Evolutionary conservation across 2,329 filamentous ascomycete genomes (phyloP).

Genomic region (Neoascochyta sp.): DNA sequence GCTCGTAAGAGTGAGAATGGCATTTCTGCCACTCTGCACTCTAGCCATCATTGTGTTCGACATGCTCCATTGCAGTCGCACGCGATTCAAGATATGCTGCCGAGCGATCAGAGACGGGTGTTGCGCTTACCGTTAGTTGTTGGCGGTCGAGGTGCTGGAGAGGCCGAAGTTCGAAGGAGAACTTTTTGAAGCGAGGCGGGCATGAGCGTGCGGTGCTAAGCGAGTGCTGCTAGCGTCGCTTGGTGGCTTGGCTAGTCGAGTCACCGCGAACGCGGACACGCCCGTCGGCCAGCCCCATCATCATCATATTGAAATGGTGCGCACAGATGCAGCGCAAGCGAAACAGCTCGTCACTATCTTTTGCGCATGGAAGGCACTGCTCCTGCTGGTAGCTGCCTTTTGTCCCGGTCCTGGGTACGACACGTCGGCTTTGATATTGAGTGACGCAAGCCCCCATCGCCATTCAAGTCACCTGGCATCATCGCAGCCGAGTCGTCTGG

Average conservation of each 20-base stretch:
- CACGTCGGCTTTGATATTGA: slow-evolving; percentile 64
- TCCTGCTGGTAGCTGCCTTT: slow-evolving; percentile 59
- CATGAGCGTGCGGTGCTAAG: slow-evolving; percentile 20
- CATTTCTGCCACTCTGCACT: slow-evolving; percentile 37
- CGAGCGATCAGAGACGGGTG: slow-evolving; percentile 28
- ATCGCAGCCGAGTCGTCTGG: slow-evolving; percentile 36
- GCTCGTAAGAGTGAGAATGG: slow-evolving; percentile 40
- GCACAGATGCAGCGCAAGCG: not conserved
- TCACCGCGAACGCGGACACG: slow-evolving; percentile 11
- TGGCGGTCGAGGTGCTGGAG: slow-evolving; percentile 29
- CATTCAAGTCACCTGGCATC: slow-evolving; percentile 16
- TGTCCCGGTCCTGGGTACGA: slow-evolving; percentile 67
- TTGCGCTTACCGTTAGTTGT: slow-evolving; percentile 39
- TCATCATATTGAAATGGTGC: not conserved
- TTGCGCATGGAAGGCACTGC: slow-evolving; percentile 61
- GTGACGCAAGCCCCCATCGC: slow-evolving; percentile 23
- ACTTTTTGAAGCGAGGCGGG: too few relatives aligned
- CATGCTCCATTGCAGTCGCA: slow-evolving; percentile 29
- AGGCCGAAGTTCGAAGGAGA: slow-evolving; percentile 23
- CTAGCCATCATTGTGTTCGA: slow-evolving; percentile 38
- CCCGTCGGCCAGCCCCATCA: slow-evolving; percentile 4
- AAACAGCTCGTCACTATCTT: slow-evolving; percentile 44
- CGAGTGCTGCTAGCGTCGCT: too few relatives aligned
- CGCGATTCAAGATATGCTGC: slow-evolving; percentile 32
- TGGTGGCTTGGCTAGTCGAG: slow-evolving; percentile 5